Percentiles rank a stretch among this genome's conserved stretches.
phyloP scores from a whole-genome alignment of 2,329 filamentous ascomycete genomes.

The Gnomoniopsis sp. region DNA sequence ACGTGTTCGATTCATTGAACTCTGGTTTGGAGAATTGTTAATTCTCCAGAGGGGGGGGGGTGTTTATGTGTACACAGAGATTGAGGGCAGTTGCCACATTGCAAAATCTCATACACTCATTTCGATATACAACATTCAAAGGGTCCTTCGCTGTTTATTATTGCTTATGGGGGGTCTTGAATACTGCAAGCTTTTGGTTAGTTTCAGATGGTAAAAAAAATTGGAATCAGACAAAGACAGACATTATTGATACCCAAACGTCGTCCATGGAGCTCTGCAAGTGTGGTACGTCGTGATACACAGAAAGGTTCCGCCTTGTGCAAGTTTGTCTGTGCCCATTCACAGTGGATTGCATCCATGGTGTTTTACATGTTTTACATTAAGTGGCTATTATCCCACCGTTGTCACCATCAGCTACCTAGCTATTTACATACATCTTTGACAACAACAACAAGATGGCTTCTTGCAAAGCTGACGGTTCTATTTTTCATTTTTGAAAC shows the following conservation, averaged over 20 bases:
- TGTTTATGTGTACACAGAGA: not conserved
- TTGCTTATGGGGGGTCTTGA: not conserved
- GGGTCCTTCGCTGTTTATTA: not conserved
- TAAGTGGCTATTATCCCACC: too few species aligned
- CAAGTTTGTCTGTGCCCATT: too few species aligned
- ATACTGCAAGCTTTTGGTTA: conserved; percentile 6
- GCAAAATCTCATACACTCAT: conserved; percentile 4
- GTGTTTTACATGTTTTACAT: too few species aligned
- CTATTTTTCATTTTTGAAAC: not conserved
- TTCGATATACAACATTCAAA: not conserved
- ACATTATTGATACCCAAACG: conserved; percentile 8
- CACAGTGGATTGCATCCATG: too few species aligned
- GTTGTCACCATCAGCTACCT: too few species aligned
- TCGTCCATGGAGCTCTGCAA: too few species aligned
- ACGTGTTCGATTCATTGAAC: conserved; percentile 18
- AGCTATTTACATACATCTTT: too few species aligned
- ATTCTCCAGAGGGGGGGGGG: not conserved
- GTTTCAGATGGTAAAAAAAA: conserved; percentile 7
- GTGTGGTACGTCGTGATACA: too few species aligned
- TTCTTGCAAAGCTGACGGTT: too few species aligned
- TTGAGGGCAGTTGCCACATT: not conserved
- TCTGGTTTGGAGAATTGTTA: conserved; percentile 30
- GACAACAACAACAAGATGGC: too few species aligned
- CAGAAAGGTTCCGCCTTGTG: too few species aligned
- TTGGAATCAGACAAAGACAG: conserved; percentile 8